Evolutionary conservation across 179 eudicot species (phyloP), one percentile per base, ranked within the genome.

Genomic region (Corrigiola litoralis): DNA sequence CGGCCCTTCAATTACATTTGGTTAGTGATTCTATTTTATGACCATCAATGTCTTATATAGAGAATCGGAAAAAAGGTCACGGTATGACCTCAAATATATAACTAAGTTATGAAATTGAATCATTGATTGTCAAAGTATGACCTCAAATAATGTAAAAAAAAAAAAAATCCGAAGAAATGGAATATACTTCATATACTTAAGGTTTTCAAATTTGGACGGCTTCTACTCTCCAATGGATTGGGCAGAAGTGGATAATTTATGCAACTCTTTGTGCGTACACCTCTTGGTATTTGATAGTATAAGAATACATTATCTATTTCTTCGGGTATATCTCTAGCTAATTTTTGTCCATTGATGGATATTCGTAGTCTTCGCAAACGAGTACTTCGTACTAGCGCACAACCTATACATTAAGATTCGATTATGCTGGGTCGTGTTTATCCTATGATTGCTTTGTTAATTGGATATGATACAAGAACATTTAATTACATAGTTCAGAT

Each of bases 321-420:
- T 11, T 17, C 20, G 6, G 50, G 18, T 17, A 5, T 11, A 46
- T 11, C 6, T 46, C 1, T 46, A 13, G 20, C 16, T 1, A 14
- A 2, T 17, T 36, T 20, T 10, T 20, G 16, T 34, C 14, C 13
- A 37, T 11, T 11, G 0, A 0, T 33, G 23, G 18, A 55, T 12
- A 16, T 53, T 6, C 17, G 6, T 9, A 20, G 5, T n/a, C 14
- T 29, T 2, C 18, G 41, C 23, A 55, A 29, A 55, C n/a, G 23
- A 33, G 6, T 34, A 57, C n/a, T n/a, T n/a, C n/a, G n/a, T 4
- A 18, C 29, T 21, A 31, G 46, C 17, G 21, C 32, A 34, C n/a
- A n/a, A 34, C n/a, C 24, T 32, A 25, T 56, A 56, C 20, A n/a
- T 34, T 6, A 61, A 61, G 64, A 60, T 41, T 61, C 52, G 5